These are phyloP conservation scores for Seiridium unicorne DNA, from an alignment of 2,329 filamentous ascomycete genomes.

Conservation along the genomic window DNA sequence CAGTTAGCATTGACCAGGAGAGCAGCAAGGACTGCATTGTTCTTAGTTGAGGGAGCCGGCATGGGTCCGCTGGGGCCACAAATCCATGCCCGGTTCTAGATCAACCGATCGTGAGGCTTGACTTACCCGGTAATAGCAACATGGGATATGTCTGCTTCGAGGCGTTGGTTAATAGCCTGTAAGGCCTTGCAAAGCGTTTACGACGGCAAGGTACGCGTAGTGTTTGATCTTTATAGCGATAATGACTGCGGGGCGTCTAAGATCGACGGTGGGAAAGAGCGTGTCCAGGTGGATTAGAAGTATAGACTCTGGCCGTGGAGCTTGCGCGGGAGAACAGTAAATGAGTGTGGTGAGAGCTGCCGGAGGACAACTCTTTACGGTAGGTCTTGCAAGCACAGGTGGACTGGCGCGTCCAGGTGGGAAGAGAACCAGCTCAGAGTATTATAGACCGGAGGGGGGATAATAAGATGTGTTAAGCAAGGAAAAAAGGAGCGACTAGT, in stretches of 20 bases:
- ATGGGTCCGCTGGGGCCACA: constrained; percentile 27
- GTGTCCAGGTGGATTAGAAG: constrained; percentile 13
- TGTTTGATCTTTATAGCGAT: constrained; percentile 30
- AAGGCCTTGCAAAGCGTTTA: constrained; percentile 17
- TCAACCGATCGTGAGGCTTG: constrained; percentile 27
- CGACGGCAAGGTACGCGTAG: constrained; percentile 34
- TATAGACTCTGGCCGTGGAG: constrained; percentile 14
- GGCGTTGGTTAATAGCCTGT: constrained; percentile 26
- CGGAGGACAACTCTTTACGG: constrained; percentile 40
- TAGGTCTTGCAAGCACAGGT: constrained; percentile 30
- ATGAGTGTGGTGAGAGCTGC: constrained; percentile 43
- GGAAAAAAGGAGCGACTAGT: constrained; percentile 51
- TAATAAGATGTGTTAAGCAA: constrained; percentile 34
- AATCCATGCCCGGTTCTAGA: constrained; percentile 35
- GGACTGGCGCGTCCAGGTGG: constrained; percentile 37
- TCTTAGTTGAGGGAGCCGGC: constrained; percentile 18
- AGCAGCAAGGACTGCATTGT: constrained; percentile 27
- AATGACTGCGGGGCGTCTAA: constrained; percentile 36
- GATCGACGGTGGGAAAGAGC: constrained; percentile 30
- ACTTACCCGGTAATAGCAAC: constrained; percentile 39
- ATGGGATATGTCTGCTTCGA: constrained; percentile 29
- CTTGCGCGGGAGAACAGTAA: constrained; percentile 15
- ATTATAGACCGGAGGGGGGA: constrained; percentile 41
- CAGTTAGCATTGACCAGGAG: constrained; percentile 38
- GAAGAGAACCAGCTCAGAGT: constrained; percentile 58